These are phyloP conservation scores for Hypoxylon fragiforme DNA, from an alignment of 495 filamentous ascomycete genomes.

Conservation along the genomic window DNA sequence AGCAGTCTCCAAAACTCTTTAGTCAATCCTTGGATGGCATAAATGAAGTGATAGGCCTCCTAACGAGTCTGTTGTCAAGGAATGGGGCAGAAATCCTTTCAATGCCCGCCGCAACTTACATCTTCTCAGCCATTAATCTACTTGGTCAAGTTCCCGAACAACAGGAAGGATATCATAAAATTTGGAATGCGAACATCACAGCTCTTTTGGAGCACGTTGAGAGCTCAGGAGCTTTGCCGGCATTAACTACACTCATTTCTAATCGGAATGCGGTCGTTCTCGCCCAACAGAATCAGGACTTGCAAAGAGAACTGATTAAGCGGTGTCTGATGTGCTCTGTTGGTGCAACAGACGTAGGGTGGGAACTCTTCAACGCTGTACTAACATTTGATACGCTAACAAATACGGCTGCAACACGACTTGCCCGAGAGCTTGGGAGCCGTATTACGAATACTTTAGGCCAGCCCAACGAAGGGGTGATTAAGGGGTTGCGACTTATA, in stretches of 20 bases:
- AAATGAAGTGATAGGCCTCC: conserved; percentile 16
- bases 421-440: conserved; percentile 36
- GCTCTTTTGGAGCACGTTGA: conserved; percentile 35
- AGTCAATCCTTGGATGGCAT: conserved; percentile 7
- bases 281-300: conserved; percentile 29
- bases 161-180: conserved; percentile 28
- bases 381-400: conserved; percentile 40
- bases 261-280: conserved; percentile 33
- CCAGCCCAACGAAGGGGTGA: conserved; percentile 29
- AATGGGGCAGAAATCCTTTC: conserved; percentile 29
- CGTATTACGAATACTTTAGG: conserved; percentile 22
- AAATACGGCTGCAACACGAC: conserved; percentile 21
- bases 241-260: conserved; percentile 45
- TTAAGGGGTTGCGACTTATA: conserved; percentile 47
- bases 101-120: conserved; percentile 42
- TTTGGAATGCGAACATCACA: conserved; percentile 43
- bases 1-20: conserved; percentile 38
- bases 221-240: conserved; percentile 25
- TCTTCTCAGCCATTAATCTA: conserved; percentile 43
- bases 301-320: conserved; percentile 47
- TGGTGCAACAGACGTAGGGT: conserved; percentile 24
- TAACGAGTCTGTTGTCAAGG: conserved; percentile 12
- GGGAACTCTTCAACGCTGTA: conserved; percentile 46
- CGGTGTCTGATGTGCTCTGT: conserved; percentile 40
- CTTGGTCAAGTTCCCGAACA: conserved; percentile 43